These are phyloP conservation scores for Cardamine occulta DNA, from an alignment of 345 rosid species.

Conservation along the genomic window DNA sequence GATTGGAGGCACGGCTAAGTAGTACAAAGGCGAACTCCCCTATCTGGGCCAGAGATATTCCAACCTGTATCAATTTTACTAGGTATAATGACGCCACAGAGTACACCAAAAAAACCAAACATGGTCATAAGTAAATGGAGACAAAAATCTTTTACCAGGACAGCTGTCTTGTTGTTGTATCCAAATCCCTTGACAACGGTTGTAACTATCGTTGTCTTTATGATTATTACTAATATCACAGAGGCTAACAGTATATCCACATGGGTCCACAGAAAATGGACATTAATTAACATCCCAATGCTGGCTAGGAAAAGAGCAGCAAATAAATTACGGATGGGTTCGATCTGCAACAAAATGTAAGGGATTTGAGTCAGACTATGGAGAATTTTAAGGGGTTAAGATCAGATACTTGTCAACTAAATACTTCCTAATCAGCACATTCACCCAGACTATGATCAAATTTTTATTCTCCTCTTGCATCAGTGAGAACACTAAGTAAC, in stretches of 20 bases:
- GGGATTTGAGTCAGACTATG: slow-evolving; percentile 21
- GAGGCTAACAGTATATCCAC: slow-evolving; percentile 86
- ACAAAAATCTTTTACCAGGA: slow-evolving; percentile 58
- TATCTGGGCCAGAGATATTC: slow-evolving; percentile 78
- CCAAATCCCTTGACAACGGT: slow-evolving; percentile 84
- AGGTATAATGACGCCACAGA: not conserved
- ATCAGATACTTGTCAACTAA: not conserved
- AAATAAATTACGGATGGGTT: slow-evolving; percentile 88
- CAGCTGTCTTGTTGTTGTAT: slow-evolving; percentile 79
- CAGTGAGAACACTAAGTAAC: not conserved
- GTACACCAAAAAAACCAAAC: not conserved
- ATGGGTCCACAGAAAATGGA: slow-evolving; percentile 89
- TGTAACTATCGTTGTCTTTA: slow-evolving; percentile 68
- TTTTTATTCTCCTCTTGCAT: not conserved
- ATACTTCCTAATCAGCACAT: slow-evolving; percentile 8
- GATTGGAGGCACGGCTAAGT: slow-evolving; percentile 92
- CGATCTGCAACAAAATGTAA: slow-evolving; percentile 55
- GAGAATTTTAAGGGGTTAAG: not conserved
- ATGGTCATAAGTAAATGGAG: not conserved
- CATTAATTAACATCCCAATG: slow-evolving; percentile 85
- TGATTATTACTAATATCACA: slow-evolving; percentile 72
- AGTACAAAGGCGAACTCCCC: slow-evolving; percentile 93
- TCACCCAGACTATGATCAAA: slow-evolving; percentile 11
- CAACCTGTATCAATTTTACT: slow-evolving; percentile 38
- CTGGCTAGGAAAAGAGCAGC: slow-evolving; percentile 94